Evolutionary conservation across 176 grass and related monocot species (phyloP).

Genomic region (Ensete ventricosum): DNA sequence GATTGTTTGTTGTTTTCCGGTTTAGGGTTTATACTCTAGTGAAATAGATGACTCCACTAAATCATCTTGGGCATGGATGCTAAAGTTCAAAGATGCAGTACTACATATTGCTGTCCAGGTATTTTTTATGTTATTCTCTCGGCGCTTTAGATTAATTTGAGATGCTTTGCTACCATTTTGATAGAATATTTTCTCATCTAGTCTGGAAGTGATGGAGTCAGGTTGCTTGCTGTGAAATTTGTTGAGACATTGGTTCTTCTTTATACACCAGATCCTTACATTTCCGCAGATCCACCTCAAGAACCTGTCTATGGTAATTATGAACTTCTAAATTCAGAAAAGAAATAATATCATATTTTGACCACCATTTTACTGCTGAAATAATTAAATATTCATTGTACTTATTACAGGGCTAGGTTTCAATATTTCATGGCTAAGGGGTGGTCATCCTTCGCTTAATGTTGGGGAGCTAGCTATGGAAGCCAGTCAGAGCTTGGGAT

Average conservation of each 20-base stretch:
- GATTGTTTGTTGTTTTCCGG: not conserved
- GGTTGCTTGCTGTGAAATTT: slow-evolving; percentile 72
- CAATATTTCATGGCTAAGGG: slow-evolving; percentile 86
- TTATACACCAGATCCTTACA: slow-evolving; percentile 69
- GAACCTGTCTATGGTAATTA: slow-evolving; percentile 45
- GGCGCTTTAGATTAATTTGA: slow-evolving; percentile 3
- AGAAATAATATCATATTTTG: not conserved
- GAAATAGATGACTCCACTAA: slow-evolving; percentile 65
- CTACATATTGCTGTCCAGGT: slow-evolving; percentile 54
- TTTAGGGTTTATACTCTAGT: slow-evolving; percentile 64
- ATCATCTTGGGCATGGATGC: slow-evolving; percentile 67
- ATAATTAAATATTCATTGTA: slow-evolving; percentile 18
- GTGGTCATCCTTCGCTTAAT: slow-evolving; percentile 83
- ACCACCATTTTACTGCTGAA: not conserved
- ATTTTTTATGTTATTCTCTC: slow-evolving; percentile 12
- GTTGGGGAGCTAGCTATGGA: slow-evolving; percentile 77
- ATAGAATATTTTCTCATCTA: slow-evolving; percentile 27
- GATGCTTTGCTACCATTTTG: slow-evolving; percentile 11
- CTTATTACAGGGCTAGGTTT: slow-evolving; percentile 50
- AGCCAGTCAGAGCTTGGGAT: slow-evolving; percentile 83
- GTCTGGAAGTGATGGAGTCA: slow-evolving; percentile 67
- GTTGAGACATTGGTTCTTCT: slow-evolving; percentile 73
- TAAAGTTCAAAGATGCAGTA: slow-evolving; percentile 61
- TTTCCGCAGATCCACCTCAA: slow-evolving; percentile 62
- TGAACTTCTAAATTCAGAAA: not conserved